Conservation (phyloP, 345 rosid genomes). For the Linum usitatissimum region DNA sequence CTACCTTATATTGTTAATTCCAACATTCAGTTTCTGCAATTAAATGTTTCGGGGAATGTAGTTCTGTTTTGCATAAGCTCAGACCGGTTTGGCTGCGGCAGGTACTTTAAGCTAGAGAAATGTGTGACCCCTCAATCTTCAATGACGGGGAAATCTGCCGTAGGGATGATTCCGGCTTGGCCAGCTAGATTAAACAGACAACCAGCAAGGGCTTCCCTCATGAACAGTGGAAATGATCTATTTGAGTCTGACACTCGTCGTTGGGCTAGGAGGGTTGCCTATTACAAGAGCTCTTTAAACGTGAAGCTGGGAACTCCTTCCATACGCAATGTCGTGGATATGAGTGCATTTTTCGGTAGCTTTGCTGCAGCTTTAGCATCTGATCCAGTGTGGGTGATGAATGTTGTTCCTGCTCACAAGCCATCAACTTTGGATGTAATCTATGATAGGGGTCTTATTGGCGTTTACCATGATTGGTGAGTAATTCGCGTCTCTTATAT, state of each 20-base stretch:
- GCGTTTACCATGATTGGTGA: slow-evolving; percentile 82
- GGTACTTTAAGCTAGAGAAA: slow-evolving; percentile 71
- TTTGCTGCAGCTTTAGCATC: slow-evolving; percentile 77
- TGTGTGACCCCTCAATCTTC: slow-evolving; percentile 54
- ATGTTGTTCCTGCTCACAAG: slow-evolving; percentile 77
- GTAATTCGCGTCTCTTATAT: slow-evolving; percentile 11
- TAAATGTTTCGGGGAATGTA: not conserved
- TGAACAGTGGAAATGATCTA: slow-evolving; percentile 68
- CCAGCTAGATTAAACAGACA: slow-evolving; percentile 64
- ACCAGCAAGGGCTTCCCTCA: slow-evolving; percentile 50
- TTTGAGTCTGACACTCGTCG: slow-evolving; percentile 81
- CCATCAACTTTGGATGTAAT: slow-evolving; percentile 63
- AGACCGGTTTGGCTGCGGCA: slow-evolving; percentile 17
- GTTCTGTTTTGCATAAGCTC: not conserved
- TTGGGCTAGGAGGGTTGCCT: slow-evolving; percentile 81
- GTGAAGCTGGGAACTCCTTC: slow-evolving; percentile 65
- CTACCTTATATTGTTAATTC: not conserved
- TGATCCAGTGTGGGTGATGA: slow-evolving; percentile 94
- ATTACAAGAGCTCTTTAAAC: slow-evolving; percentile 55
- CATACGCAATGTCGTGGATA: slow-evolving; percentile 79
- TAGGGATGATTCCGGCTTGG: slow-evolving; percentile 67
- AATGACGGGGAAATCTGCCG: slow-evolving; percentile 52
- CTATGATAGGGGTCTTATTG: slow-evolving; percentile 84
- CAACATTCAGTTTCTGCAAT: not conserved
- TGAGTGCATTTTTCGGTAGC: slow-evolving; percentile 93